Evolutionary conservation across 257 asterid genomes (phyloP).

Genomic region (Solanum piurae): DNA sequence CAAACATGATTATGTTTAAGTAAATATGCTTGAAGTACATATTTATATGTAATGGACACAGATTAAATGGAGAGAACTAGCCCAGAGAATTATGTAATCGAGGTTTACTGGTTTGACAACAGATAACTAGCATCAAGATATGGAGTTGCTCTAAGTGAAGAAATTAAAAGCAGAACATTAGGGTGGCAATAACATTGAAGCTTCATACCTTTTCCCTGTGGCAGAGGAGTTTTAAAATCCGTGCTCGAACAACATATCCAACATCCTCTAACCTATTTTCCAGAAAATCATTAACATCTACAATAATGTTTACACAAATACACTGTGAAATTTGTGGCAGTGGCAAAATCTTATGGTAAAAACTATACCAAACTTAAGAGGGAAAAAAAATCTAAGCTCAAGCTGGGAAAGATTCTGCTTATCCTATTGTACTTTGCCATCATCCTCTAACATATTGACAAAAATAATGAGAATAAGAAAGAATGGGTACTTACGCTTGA

Average conservation of each 20-base stretch:
- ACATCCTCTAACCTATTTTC: slow-evolving; percentile 70
- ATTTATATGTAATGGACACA: background rate
- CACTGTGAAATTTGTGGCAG: background rate
- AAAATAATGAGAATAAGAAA: no score
- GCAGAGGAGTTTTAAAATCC: slow-evolving; percentile 76
- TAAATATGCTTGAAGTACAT: background rate
- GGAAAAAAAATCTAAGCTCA: background rate
- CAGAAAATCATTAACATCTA: background rate
- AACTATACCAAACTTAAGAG: background rate
- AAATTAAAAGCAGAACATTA: background rate
- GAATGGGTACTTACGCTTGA: no score
- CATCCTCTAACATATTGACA: background rate
- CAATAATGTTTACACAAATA: background rate
- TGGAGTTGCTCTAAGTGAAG: background rate
- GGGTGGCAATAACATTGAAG: background rate
- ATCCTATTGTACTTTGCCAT: background rate
- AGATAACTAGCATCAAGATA: background rate
- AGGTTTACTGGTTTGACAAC: background rate
- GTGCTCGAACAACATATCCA: slow-evolving; percentile 63
- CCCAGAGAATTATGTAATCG: background rate
- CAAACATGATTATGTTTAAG: background rate
- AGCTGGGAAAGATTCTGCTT: background rate
- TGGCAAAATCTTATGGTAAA: background rate
- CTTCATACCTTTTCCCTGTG: slow-evolving; percentile 64
- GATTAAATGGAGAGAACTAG: background rate